Percentiles rank a stretch among this genome's conserved stretches.
Conservation (phyloP, 163 green algal species). For the Coccomyxa subellipsoidea region DNA sequence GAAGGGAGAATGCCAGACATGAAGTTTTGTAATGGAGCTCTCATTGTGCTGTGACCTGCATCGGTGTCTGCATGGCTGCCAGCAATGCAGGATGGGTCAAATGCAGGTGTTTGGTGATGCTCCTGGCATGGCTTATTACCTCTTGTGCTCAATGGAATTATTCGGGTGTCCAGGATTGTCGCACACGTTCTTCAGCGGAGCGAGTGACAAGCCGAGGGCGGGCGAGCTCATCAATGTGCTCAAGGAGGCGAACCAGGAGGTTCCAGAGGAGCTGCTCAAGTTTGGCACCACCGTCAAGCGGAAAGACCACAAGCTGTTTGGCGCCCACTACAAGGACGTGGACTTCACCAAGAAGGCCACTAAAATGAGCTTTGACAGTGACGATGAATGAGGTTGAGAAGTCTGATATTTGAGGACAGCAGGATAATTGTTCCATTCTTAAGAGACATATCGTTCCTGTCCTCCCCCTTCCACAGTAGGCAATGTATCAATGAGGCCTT, state of each 20-base stretch:
- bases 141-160: too few species aligned
- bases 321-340: constrained; percentile 88
- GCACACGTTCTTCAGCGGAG: constrained; percentile 87
- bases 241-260: constrained; percentile 81
- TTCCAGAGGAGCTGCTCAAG: constrained; percentile 83
- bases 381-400: background rate
- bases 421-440: background rate
- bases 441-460: too few species aligned
- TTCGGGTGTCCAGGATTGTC: constrained; percentile 56
- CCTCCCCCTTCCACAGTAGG: too few species aligned
- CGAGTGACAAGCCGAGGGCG: constrained; percentile 72
- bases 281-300: constrained; percentile 98
- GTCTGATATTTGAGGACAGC: too few species aligned
- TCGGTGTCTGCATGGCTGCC: too few species aligned
- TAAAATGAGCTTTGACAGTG: constrained; percentile 86
- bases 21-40: too few species aligned
- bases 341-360: constrained; percentile 79
- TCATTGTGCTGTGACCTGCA: too few species aligned
- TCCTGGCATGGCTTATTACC: too few species aligned
- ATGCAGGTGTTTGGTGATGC: too few species aligned
- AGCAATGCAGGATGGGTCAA: too few species aligned
- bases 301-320: constrained; percentile 83
- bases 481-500: background rate
- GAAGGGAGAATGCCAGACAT: too few species aligned
- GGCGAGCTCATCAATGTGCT: constrained; percentile 98